phyloP scores from a whole-genome alignment of 441 rosid species.

The Arabidopsis lyrata region DNA sequence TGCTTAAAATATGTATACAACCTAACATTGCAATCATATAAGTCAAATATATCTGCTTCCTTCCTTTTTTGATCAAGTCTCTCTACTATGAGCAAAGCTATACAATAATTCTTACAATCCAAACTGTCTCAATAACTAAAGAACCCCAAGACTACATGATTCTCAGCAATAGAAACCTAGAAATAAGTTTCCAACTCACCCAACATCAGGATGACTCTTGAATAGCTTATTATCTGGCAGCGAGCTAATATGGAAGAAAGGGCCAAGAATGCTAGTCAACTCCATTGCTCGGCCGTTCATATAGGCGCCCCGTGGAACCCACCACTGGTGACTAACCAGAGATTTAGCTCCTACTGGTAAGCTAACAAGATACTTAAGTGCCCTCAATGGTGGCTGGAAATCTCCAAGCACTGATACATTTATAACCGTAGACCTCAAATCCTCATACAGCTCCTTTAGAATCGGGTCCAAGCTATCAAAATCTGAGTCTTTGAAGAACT shows the following conservation, averaged over 20 bases:
- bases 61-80: constrained; percentile 14
- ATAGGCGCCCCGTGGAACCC: constrained; percentile 93
- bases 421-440: constrained; percentile 84
- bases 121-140: constrained; percentile 6
- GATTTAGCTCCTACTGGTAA: constrained; percentile 84
- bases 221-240: constrained; percentile 81
- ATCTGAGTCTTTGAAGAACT: constrained; percentile 81
- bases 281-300: constrained; percentile 94
- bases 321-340: constrained; percentile 90
- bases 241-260: constrained; percentile 95
- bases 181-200: constrained; percentile 60
- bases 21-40: constrained; percentile 9
- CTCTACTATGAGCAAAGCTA: constrained; percentile 9
- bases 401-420: constrained; percentile 86
- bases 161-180: constrained; percentile 17
- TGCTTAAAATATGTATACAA: neutral
- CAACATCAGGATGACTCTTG: constrained; percentile 97
- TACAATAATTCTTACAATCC: neutral
- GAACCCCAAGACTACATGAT: neutral
- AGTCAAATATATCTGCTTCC: neutral
- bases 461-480: constrained; percentile 82
- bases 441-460: constrained; percentile 85
- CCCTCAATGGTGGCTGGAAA: constrained; percentile 90
- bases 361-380: constrained; percentile 74
- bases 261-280: constrained; percentile 97